Conservation (phyloP, 2,329 filamentous ascomycete species). For the Penicillium sp. region DNA sequence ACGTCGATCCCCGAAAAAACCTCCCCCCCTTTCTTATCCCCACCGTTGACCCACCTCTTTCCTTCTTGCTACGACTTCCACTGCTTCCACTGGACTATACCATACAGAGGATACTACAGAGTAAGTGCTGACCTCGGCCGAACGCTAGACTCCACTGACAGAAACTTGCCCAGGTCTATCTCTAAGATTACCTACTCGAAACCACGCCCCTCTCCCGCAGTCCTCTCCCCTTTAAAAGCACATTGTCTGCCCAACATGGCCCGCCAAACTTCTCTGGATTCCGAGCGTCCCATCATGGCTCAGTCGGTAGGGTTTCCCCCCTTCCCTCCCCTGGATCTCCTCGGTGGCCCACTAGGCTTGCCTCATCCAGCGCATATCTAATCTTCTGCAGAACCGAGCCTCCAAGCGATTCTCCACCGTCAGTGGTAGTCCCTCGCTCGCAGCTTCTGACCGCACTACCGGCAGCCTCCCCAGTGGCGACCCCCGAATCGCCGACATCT, state of each 20-base stretch:
- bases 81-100: not conserved
- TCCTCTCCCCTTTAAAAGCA: not conserved
- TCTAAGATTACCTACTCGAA: constrained; percentile 1
- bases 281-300: constrained; percentile 58
- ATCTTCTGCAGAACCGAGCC: constrained; percentile 44
- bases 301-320: constrained; percentile 47
- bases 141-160: not conserved
- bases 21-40: not conserved
- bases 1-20: not conserved
- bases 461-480: constrained; percentile 44
- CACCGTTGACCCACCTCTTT: constrained; percentile 17
- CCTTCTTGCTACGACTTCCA: not conserved
- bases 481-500: constrained; percentile 64
- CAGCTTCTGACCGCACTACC: constrained; percentile 49
- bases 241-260: constrained; percentile 30
- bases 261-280: constrained; percentile 52
- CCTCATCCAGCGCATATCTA: constrained; percentile 6
- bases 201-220: constrained; percentile 1
- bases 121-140: not conserved
- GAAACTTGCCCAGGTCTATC: not conserved
- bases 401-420: constrained; percentile 58
- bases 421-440: constrained; percentile 50
- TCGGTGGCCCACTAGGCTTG: not conserved
- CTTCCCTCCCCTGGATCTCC: not conserved
- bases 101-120: not conserved